A percentile compares a stretch with the other conserved stretches of the same genome.
Evolutionary conservation across 2,329 filamentous ascomycete species (phyloP).

Genomic region (Ophiostoma populinum): DNA sequence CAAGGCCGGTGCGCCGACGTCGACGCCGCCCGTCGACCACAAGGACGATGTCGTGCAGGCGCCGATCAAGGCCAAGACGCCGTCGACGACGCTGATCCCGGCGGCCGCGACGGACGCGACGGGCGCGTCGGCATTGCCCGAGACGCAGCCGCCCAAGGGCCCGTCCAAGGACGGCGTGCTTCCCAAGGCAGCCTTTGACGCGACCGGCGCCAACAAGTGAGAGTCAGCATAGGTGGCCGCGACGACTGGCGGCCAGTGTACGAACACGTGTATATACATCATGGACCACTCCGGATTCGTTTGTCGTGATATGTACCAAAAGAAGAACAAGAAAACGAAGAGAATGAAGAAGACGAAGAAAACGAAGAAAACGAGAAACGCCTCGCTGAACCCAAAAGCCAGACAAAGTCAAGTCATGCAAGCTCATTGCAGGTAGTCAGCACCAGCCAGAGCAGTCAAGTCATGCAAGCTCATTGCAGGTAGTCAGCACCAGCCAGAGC

Average conservation of each 20-base stretch:
- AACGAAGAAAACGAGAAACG: too few relatives aligned
- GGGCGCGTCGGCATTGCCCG: background rate
- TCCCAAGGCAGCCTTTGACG: constrained; percentile 1
- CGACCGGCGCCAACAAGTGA: constrained; percentile 1
- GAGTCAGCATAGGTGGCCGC: background rate
- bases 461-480: too few relatives aligned
- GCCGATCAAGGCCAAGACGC: background rate
- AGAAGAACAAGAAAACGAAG: too few relatives aligned
- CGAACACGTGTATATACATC: constrained; percentile 1
- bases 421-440: too few relatives aligned
- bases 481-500: background rate
- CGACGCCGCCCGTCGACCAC: background rate
- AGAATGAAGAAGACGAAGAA: too few relatives aligned
- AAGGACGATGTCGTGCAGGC: background rate
- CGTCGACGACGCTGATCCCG: background rate
- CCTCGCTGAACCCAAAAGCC: too few relatives aligned
- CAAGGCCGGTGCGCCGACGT: too few relatives aligned
- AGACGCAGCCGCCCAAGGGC: background rate
- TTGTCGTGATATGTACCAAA: too few relatives aligned
- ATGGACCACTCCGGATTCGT: too few relatives aligned
- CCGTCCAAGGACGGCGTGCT: background rate
- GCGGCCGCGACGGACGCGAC: background rate
- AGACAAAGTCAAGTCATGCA: too few relatives aligned
- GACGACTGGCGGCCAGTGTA: background rate
- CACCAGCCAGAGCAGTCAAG: too few relatives aligned